Base-by-base conservation (phyloP, 495 filamentous ascomycete species). In the Penicillium simplicissimum region DNA sequence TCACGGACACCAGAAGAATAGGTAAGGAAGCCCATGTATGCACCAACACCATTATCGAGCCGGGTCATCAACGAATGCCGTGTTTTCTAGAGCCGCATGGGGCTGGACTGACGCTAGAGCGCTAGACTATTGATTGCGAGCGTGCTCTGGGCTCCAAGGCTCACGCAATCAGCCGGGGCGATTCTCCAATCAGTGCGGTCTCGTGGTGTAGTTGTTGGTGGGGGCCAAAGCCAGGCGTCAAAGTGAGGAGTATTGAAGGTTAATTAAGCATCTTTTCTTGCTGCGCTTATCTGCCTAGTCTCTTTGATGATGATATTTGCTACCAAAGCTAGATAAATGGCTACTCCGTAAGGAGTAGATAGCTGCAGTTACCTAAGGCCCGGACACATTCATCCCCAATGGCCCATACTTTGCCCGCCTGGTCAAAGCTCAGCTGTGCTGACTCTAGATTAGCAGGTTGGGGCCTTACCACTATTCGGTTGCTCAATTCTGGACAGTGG, bases 21-120 rank as follows among this genome's bases (percentile, higher is more conserved):
- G 17, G 3, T 19, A 38, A 23, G 36, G 19, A 55, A 21, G 34
- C 34, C 35, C 52, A 36, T 38, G 36, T 3, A 9, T 49, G 45
- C 7, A 49, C 14, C n/a, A 14, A 37, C 19, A 54, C 10, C 21
- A 37, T 21, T 8, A 15, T 11, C 21, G 10, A 19, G 21, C 38
- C 35, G 15, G 21, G 42, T 11, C 33, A 34, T 48, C 34, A 34
- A 40, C 51, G 28, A 60, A 60, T 60, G 25, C 35, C 37, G 51
- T 53, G 49, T 37, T 36, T 47, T 23, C 58, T 53, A 54, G 48
- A 60, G 58, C 58, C 49, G 58, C 56, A 38, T 28, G 21, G 45
- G 45, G 45, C 45, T 25, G 45, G n/a, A 31, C 23, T 31, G 8
- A 3, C 7, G 8, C 14, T 5, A 3, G 14, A 15, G 4, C 7